Evolutionary conservation across 192 early-diverging fungal species (phyloP).

Genomic region (Coemansia javaensis): DNA sequence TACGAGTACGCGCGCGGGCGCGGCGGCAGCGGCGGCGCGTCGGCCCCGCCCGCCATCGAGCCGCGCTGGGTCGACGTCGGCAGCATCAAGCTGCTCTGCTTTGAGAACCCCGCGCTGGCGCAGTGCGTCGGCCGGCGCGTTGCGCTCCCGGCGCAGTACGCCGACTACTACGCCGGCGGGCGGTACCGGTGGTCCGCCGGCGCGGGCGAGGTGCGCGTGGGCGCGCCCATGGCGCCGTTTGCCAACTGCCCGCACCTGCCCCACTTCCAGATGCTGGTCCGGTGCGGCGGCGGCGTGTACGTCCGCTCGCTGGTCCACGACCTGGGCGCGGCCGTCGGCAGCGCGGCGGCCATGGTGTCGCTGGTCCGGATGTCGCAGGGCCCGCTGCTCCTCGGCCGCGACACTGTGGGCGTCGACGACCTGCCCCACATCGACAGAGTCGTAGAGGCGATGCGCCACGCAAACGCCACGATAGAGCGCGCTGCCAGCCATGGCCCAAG

Average conservation of each 20-base stretch:
- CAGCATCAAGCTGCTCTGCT: conserved; percentile 18
- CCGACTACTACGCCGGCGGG: conserved; percentile 16
- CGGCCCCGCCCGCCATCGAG: conserved; percentile 6
- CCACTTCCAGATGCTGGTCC: conserved; percentile 54
- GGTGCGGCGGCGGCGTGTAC: conserved; percentile 68
- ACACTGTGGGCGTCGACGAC: conserved; percentile 42
- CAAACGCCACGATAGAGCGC: conserved; percentile 2
- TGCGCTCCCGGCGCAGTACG: conserved; percentile 5
- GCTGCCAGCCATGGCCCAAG: too few species aligned
- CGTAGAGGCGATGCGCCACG: conserved; percentile 18
- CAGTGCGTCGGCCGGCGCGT: conserved; percentile 6
- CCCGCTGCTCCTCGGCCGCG: conserved; percentile 43
- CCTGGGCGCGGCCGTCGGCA: conserved; percentile 53
- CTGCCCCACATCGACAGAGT: conserved; percentile 28
- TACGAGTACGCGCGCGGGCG: conserved; percentile 73
- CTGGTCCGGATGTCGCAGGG: conserved; percentile 60
- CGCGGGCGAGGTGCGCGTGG: background rate
- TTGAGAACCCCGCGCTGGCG: background rate
- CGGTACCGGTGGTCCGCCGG: conserved; percentile 13
- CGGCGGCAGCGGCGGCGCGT: conserved; percentile 37
- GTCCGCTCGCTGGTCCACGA: conserved; percentile 69
- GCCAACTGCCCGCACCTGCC: conserved; percentile 28
- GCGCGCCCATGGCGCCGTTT: conserved; percentile 14
- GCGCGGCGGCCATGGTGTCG: conserved; percentile 58
- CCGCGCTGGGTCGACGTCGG: conserved; percentile 14